Conservation (phyloP, 2,329 filamentous ascomycete species). For the Neofusicoccum kwambonambiense region DNA sequence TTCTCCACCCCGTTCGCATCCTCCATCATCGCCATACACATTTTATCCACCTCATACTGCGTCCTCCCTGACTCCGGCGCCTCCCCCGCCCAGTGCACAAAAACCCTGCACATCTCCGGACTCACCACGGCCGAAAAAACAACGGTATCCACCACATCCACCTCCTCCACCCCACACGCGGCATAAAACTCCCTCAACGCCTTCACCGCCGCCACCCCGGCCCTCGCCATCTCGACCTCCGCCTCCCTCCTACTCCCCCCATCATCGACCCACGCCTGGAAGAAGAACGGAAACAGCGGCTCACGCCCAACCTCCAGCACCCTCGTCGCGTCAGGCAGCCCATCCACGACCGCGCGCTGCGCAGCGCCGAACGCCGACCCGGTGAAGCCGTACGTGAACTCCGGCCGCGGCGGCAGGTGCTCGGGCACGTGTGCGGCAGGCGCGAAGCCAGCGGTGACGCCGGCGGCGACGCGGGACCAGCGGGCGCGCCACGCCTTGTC, state of each 20-base stretch:
- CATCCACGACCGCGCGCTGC: not conserved
- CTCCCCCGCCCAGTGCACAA: not conserved
- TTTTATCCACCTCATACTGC: not conserved
- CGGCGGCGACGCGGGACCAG: not conserved
- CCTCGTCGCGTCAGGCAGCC: not conserved
- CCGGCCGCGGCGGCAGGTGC: not conserved
- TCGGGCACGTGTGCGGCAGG: too few relatives aligned
- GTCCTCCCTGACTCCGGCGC: not conserved
- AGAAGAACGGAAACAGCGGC: not conserved
- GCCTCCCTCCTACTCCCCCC: not conserved
- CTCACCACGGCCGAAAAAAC: not conserved
- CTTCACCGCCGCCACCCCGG: not conserved
- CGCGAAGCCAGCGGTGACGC: too few relatives aligned
- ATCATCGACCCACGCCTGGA: not conserved
- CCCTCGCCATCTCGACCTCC: not conserved
- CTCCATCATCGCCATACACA: not conserved
- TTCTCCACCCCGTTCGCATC: not conserved
- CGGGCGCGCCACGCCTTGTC: not conserved
- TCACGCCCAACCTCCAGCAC: not conserved
- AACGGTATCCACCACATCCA: not conserved
- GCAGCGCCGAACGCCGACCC: not conserved
- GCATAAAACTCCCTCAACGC: not conserved
- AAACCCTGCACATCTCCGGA: not conserved
- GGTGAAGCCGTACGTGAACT: not conserved
- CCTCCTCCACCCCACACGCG: too few relatives aligned